Percentiles rank a stretch among this genome's conserved stretches.
Conservation (phyloP, 169 alveolate species). For the Plasmodium knowlesi region DNA sequence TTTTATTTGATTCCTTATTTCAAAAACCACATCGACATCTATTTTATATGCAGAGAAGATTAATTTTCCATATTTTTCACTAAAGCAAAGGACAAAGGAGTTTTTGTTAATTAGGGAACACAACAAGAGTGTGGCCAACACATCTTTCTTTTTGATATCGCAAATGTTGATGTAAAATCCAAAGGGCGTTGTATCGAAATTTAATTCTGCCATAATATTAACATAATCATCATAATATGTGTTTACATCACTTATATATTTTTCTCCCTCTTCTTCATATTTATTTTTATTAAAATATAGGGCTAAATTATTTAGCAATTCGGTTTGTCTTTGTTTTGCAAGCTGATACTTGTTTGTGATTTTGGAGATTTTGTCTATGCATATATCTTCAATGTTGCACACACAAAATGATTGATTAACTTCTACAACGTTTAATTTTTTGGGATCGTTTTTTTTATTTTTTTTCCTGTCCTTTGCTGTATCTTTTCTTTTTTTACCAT, state of each 20-base stretch:
- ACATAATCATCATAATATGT: constrained; percentile 63
- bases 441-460: constrained; percentile 38
- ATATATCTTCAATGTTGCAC: constrained; percentile 70
- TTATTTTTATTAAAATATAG: constrained; percentile 73
- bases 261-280: constrained; percentile 73
- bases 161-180: constrained; percentile 58
- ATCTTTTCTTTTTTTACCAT: background rate
- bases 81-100: constrained; percentile 64
- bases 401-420: constrained; percentile 73
- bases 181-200: constrained; percentile 59
- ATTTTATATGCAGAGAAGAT: constrained; percentile 68
- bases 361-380: constrained; percentile 49
- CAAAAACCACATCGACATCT: constrained; percentile 69
- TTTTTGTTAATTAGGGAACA: constrained; percentile 58
- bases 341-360: constrained; percentile 39
- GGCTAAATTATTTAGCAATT: constrained; percentile 59
- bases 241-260: constrained; percentile 59
- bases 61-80: constrained; percentile 66
- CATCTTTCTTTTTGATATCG: constrained; percentile 67
- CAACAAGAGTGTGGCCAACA: constrained; percentile 46
- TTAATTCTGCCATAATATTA: constrained; percentile 60
- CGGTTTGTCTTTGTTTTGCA: constrained; percentile 46
- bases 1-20: constrained; percentile 61
- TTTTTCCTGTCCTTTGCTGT: constrained; percentile 16
- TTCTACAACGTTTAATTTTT: constrained; percentile 53